A percentile compares a stretch with the other conserved stretches of the same genome.
Evolutionary conservation across 1,139 yeast genomes (phyloP).

Genomic region (Hyphopichia fennica): DNA sequence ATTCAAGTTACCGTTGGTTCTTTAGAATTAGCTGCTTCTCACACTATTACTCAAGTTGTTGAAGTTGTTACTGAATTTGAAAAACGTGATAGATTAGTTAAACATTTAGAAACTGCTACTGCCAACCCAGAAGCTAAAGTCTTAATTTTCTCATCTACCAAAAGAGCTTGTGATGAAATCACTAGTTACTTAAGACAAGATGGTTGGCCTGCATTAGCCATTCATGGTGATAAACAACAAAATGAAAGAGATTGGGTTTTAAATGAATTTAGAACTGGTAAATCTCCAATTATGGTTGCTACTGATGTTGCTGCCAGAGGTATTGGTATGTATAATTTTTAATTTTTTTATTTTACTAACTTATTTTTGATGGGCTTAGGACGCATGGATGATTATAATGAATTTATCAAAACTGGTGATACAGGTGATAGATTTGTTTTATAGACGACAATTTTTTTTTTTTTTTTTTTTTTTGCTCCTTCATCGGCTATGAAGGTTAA

Average conservation of each 20-base stretch:
- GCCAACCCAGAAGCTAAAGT: constrained; percentile 75
- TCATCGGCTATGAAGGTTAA: not conserved
- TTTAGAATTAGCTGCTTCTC: constrained; percentile 92
- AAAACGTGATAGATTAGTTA: constrained; percentile 84
- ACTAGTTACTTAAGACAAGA: constrained; percentile 90
- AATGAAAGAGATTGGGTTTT: constrained; percentile 99
- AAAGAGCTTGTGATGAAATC: constrained; percentile 96
- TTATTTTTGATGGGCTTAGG: constrained; percentile 4
- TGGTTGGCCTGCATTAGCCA: constrained; percentile 99
- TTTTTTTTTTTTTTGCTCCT: constrained; percentile 5
- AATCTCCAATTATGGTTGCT: constrained; percentile 96
- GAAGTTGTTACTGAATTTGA: constrained; percentile 91
- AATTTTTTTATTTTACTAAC: constrained; percentile 18
- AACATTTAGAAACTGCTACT: constrained; percentile 84
- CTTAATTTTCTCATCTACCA: constrained; percentile 89
- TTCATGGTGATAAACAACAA: constrained; percentile 98
- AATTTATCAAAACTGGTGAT: not conserved
- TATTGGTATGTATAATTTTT: constrained; percentile 79
- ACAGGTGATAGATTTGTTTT: not conserved
- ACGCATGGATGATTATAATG: not conserved
- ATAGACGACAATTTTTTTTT: constrained; percentile 1
- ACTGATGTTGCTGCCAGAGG: constrained; percentile 99
- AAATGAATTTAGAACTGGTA: constrained; percentile 86
- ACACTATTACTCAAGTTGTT: constrained; percentile 89
- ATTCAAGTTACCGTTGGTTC: constrained; percentile 97